Evolutionary conservation across 768 basidiomycete genomes (phyloP).

Genomic region (Tulasnella calospora): DNA sequence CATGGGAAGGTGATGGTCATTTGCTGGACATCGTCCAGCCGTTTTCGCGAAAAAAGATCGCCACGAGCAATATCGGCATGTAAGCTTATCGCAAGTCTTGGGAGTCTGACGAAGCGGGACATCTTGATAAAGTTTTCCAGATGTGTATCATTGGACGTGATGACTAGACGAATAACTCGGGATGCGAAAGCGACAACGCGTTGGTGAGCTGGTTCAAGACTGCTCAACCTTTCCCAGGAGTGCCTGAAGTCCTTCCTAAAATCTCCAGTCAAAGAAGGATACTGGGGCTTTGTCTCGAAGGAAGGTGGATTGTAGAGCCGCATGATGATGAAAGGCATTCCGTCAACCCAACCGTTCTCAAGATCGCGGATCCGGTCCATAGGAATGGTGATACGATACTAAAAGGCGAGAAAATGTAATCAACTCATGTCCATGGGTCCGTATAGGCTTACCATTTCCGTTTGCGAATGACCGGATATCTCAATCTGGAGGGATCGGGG

Average conservation of each 20-base stretch:
- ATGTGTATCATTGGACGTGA: constrained; percentile 51
- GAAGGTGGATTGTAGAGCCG: constrained; percentile 46
- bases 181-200: constrained; percentile 59
- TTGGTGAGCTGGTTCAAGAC: constrained; percentile 55
- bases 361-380: constrained; percentile 45
- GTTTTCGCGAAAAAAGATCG: constrained; percentile 49
- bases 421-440: too few relatives aligned
- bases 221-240: constrained; percentile 55
- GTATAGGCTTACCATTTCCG: neutral
- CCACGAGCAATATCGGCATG: constrained; percentile 38
- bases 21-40: constrained; percentile 45
- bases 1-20: constrained; percentile 52
- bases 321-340: constrained; percentile 54
- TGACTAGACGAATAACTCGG: constrained; percentile 46
- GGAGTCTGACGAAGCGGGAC: constrained; percentile 37
- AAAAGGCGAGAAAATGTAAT: neutral
- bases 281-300: constrained; percentile 56
- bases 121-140: constrained; percentile 51
- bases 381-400: constrained; percentile 11
- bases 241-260: constrained; percentile 41
- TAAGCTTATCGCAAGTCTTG: constrained; percentile 42
- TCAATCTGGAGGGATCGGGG: constrained; percentile 9
- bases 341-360: constrained; percentile 55
- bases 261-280: constrained; percentile 48
- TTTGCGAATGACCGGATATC: neutral